phyloP scores from a whole-genome alignment of 2,329 filamentous ascomycete species.

The Beauveria medogensis region DNA sequence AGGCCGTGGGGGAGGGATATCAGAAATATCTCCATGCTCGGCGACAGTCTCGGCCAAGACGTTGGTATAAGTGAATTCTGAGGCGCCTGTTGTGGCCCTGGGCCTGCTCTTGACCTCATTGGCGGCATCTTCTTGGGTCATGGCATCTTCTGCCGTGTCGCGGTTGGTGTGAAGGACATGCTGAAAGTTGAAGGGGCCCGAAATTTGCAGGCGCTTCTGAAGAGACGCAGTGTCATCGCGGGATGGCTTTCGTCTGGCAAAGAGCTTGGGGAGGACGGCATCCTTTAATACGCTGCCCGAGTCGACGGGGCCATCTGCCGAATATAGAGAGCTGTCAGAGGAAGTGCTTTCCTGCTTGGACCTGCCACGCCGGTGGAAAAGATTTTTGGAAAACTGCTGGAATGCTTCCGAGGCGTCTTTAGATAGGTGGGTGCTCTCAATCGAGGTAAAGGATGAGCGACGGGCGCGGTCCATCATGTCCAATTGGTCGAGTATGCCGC shows the following conservation, averaged over 20 bases:
- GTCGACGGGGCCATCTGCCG: slow-evolving; percentile 33
- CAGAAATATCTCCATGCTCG: background rate
- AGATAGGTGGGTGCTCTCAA: slow-evolving; percentile 41
- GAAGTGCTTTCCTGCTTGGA: slow-evolving; percentile 45
- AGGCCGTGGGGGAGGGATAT: background rate
- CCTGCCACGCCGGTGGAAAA: slow-evolving; percentile 47
- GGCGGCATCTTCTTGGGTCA: background rate
- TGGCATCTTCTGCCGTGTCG: slow-evolving; percentile 34
- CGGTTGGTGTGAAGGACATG: slow-evolving; percentile 52
- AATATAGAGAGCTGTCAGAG: slow-evolving; percentile 40
- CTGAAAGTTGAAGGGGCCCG: slow-evolving; percentile 58
- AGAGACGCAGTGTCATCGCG: slow-evolving; percentile 23
- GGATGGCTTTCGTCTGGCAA: slow-evolving; percentile 38
- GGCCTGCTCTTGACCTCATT: background rate
- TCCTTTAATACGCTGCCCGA: slow-evolving; percentile 30
- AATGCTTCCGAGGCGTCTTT: slow-evolving; percentile 51
- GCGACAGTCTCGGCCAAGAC: slow-evolving; percentile 1
- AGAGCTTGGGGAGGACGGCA: slow-evolving; percentile 41
- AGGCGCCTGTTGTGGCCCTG: slow-evolving; percentile 3
- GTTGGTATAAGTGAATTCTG: slow-evolving; percentile 7
- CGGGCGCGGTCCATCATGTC: slow-evolving; percentile 44
- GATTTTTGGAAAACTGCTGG: slow-evolving; percentile 49
- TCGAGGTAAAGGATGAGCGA: slow-evolving; percentile 49
- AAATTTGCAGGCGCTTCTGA: slow-evolving; percentile 45
- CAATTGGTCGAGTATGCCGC: slow-evolving; percentile 34